phyloP scores from a whole-genome alignment of 371 early-diverging fungal species.

The Umbelopsis sp. region DNA sequence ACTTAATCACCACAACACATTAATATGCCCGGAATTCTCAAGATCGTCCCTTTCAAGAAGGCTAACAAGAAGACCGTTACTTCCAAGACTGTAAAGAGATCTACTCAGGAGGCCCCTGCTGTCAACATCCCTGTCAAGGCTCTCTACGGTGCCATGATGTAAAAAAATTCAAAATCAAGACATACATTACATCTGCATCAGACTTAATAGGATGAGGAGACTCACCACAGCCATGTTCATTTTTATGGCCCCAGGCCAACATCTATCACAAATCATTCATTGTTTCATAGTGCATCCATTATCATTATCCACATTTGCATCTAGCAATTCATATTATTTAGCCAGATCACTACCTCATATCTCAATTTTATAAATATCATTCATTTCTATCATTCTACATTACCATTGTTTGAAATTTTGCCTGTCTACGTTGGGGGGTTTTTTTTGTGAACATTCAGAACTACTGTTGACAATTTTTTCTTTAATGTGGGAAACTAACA shows the following conservation, averaged over 20 bases:
- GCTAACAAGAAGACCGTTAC: not conserved
- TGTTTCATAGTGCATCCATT: not conserved
- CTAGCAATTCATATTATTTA: not conserved
- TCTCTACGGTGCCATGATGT: constrained; percentile 10
- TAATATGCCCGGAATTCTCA: constrained; percentile 13
- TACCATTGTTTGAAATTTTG: not conserved
- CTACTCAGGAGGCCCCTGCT: not conserved
- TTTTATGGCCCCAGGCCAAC: too few species aligned
- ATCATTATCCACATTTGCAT: not conserved
- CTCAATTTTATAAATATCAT: too few species aligned
- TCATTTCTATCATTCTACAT: not conserved
- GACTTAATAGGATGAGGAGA: not conserved
- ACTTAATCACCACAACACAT: not conserved
- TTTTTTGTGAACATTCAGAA: too few species aligned
- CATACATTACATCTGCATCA: not conserved
- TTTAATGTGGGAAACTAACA: too few species aligned
- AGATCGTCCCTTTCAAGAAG: constrained; percentile 11
- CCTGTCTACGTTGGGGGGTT: too few species aligned
- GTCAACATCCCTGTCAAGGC: not conserved
- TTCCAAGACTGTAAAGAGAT: not conserved
- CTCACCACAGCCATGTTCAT: too few species aligned
- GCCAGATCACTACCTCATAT: too few species aligned
- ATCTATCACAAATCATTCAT: not conserved
- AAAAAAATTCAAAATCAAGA: not conserved
- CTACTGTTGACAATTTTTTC: too few species aligned